Percentiles rank a stretch among this genome's conserved stretches.
Conservation (phyloP, 2,329 filamentous ascomycete species). For the Fusarium sp. region DNA sequence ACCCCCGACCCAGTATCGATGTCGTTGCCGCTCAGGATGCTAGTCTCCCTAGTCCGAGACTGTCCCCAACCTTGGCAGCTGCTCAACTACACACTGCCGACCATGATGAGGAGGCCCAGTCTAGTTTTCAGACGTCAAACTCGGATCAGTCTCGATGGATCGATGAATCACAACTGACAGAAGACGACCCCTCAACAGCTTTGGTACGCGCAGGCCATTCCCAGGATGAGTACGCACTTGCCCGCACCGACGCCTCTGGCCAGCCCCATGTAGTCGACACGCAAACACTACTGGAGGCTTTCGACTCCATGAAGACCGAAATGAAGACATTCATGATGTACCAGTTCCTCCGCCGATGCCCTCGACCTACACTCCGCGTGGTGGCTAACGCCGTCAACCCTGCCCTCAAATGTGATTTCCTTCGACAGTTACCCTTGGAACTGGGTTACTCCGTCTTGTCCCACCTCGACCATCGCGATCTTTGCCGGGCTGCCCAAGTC, state of each 20-base stretch:
- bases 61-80: constrained; percentile 92
- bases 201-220: constrained; percentile 44
- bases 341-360: constrained; percentile 89
- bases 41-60: constrained; percentile 92
- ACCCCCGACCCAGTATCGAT: constrained; percentile 71
- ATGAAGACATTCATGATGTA: constrained; percentile 98
- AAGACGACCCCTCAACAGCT: constrained; percentile 50
- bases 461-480: constrained; percentile 86
- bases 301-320: constrained; percentile 90
- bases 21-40: constrained; percentile 85
- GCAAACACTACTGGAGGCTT: constrained; percentile 88
- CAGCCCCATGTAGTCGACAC: constrained; percentile 77
- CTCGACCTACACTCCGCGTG: constrained; percentile 89
- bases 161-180: constrained; percentile 60
- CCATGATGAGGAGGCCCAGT: constrained; percentile 56
- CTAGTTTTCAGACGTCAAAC: constrained; percentile 53
- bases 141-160: constrained; percentile 53
- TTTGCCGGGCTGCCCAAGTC: constrained; percentile 92
- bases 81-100: constrained; percentile 66
- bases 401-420: constrained; percentile 93
- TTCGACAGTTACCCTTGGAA: constrained; percentile 86
- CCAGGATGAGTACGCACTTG: constrained; percentile 47
- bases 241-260: constrained; percentile 43
- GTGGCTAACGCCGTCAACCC: constrained; percentile 94
- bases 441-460: constrained; percentile 89